Percentiles rank a stretch among this genome's conserved stretches.
Evolutionary conservation across 2,329 filamentous ascomycete genomes (phyloP).

Genomic region (Podosphaera xanthii): DNA sequence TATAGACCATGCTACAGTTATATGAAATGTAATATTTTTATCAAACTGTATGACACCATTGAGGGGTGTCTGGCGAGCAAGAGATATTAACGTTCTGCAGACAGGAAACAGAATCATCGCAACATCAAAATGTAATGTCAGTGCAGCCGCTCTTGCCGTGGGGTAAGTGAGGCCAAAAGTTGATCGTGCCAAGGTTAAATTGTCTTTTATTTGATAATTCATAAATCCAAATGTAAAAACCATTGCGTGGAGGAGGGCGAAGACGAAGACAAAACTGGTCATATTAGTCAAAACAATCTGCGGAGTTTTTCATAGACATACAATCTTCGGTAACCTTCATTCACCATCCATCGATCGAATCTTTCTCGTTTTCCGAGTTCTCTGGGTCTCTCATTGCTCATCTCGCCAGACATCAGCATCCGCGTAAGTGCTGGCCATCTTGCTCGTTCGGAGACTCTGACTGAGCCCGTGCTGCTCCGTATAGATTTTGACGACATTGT

Average conservation of each 20-base stretch:
- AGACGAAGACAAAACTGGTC: constrained; percentile 49
- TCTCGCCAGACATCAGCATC: constrained; percentile 64
- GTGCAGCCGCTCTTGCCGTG: constrained; percentile 51
- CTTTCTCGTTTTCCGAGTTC: constrained; percentile 45
- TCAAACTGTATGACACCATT: constrained; percentile 77
- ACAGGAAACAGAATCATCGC: constrained; percentile 61
- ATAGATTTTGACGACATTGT: constrained; percentile 6
- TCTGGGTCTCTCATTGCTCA: constrained; percentile 51
- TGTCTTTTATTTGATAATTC: constrained; percentile 61
- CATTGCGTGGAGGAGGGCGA: constrained; percentile 49
- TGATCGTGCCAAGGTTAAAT: constrained; percentile 37
- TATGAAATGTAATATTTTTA: constrained; percentile 79
- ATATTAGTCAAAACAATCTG: constrained; percentile 7
- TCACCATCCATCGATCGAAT: constrained; percentile 75
- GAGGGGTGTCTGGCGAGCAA: constrained; percentile 56
- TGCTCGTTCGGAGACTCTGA: constrained; percentile 42
- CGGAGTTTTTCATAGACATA: constrained; percentile 22
- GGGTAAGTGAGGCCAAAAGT: constrained; percentile 56
- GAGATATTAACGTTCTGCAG: constrained; percentile 63
- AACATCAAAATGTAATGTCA: constrained; percentile 63
- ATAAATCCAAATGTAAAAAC: constrained; percentile 63
- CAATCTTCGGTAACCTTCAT: constrained; percentile 64
- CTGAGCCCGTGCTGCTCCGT: constrained; percentile 13
- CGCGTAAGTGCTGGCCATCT: constrained; percentile 66
- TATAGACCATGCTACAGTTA: constrained; percentile 66